Evolutionary conservation across 2,329 filamentous ascomycete genomes (phyloP), one percentile per base, ranked within the genome.

Genomic region (Xylariaceae sp.): DNA sequence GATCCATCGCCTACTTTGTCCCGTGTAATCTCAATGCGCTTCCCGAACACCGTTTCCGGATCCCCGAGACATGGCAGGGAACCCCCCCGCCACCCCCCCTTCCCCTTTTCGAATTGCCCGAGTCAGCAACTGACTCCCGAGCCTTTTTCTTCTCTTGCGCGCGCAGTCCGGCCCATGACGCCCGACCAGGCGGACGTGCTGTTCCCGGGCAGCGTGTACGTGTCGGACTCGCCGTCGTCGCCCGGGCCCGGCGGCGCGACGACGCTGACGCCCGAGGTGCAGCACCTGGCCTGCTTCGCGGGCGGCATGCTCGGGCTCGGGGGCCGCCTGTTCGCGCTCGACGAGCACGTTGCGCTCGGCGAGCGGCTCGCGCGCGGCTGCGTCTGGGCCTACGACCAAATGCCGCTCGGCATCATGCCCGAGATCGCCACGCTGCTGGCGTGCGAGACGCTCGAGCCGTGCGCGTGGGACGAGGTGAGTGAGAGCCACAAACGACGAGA

Each of bases 141-240:
- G n/a, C n/a, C n/a, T n/a, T n/a, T n/a, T n/a, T n/a, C n/a, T n/a
- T n/a, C n/a, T n/a, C n/a, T n/a, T n/a, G n/a, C n/a, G n/a, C n/a
- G n/a, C n/a, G n/a, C n/a, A n/a, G n/a, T 80, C 59, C 72, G 78
- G 2, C 83, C 83, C 0, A 77, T 83, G 67, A 69, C 75, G 1
- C 73, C 75, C 0, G 60, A 67, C 3, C 65, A 71, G 28, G 63
- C 68, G 3, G 73, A 86, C 39, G 75, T 88, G 3, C 66, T 87
- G 2, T 66, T 86, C 12, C 64, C 74, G 0, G 79, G 69, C 10
- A 53, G 56, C 7, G 50, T 51, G 7, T 49, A 47, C 15, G 47
- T 49, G 13, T 40, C 44, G 6, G n/a, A n/a, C n/a, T n/a, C n/a
- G n/a, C n/a, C n/a, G n/a, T 41, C 54, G 4, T 41, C 54, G 4